These are phyloP conservation scores for Juncus effusus DNA, from an alignment of 176 grass and related monocot species.

Conservation along the genomic window DNA sequence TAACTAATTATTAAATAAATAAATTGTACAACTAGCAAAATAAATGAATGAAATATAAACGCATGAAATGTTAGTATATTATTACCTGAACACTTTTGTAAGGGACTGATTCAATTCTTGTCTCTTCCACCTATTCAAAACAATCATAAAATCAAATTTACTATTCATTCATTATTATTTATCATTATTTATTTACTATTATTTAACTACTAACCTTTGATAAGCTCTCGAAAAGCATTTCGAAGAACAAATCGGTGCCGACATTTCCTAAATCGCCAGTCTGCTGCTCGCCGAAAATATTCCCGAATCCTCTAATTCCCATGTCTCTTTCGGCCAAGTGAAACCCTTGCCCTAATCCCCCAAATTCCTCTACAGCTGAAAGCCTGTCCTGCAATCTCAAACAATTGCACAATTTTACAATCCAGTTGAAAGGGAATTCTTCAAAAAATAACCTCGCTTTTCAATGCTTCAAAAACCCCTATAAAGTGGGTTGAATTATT, in stretches of 20 bases:
- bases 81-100: conserved; percentile 82
- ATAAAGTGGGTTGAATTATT: too few relatives aligned
- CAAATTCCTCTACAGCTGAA: conserved; percentile 80
- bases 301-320: conserved; percentile 90
- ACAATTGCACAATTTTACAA: not conserved
- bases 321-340: conserved; percentile 96
- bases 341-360: conserved; percentile 87
- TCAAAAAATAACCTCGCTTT: too few relatives aligned
- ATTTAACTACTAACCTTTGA: conserved; percentile 53
- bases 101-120: conserved; percentile 65
- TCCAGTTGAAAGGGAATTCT: not conserved
- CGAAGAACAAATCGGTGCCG: conserved; percentile 90
- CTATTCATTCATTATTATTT: conserved; percentile 5
- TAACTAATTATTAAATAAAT: conserved; percentile 17
- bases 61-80: conserved; percentile 2
- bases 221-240: conserved; percentile 98
- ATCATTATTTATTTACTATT: not conserved
- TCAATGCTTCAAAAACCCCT: not conserved
- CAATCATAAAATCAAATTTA: conserved; percentile 24
- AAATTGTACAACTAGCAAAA: conserved; percentile 21
- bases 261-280: conserved; percentile 97
- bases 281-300: conserved; percentile 95
- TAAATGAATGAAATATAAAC: conserved; percentile 3
- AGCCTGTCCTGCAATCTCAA: conserved; percentile 65
- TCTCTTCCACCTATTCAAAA: conserved; percentile 68